Conservation (phyloP, 2,329 filamentous ascomycete species). For the Penicillium aurantiogriseum region DNA sequence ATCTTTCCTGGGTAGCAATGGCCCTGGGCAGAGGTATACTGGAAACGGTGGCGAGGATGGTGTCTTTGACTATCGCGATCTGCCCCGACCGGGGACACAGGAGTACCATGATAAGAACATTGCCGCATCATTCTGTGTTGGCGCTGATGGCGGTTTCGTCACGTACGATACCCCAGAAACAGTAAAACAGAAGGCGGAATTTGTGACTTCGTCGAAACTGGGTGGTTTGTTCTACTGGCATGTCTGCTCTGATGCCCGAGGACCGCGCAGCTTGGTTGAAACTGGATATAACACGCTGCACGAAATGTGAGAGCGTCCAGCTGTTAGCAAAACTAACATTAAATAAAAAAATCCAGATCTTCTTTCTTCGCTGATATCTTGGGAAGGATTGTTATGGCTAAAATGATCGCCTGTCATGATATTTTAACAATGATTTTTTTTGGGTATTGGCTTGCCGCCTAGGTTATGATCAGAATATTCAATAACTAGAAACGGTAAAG, state of each 20-base stretch:
- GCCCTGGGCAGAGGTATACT: constrained; percentile 61
- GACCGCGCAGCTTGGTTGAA: constrained; percentile 57
- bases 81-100: constrained; percentile 61
- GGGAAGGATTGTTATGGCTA: not conserved
- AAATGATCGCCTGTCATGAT: not conserved
- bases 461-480: not conserved
- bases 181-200: constrained; percentile 71
- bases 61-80: constrained; percentile 69
- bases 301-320: constrained; percentile 32
- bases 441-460: too few species aligned
- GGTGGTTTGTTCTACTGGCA: constrained; percentile 82
- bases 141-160: constrained; percentile 73
- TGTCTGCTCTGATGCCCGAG: constrained; percentile 67
- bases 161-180: constrained; percentile 77
- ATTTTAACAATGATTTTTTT: not conserved
- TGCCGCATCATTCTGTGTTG: constrained; percentile 67
- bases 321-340: not conserved
- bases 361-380: not conserved
- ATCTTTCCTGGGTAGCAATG: constrained; percentile 66
- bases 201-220: constrained; percentile 67
- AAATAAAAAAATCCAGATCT: not conserved
- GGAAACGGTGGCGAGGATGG: constrained; percentile 61
- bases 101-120: constrained; percentile 67
- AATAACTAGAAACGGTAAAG: not conserved
- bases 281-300: constrained; percentile 59